Evolutionary conservation across 352 stramenopile genomes (phyloP), one percentile per base, ranked within the genome.

Genomic region (Globisporangium spiculum): DNA sequence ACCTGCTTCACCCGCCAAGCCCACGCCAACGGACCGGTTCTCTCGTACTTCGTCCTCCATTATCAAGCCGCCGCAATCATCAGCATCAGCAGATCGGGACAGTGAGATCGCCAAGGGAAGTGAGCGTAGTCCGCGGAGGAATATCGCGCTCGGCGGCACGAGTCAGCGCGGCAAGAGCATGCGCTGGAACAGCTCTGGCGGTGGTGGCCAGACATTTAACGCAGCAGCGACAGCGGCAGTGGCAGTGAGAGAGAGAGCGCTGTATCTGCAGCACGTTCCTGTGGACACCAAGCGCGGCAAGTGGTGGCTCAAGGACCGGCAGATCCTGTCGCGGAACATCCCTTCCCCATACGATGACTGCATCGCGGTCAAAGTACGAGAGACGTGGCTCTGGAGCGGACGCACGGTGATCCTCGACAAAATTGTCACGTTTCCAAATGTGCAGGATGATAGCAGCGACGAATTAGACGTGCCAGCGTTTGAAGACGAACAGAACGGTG

Each of bases 361-460:
- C 22, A 66, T 78, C 20, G 76, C 69, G 34, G 69, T 91, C 34
- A 91, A 90, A 69, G 75, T 92, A 48, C 75, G 79, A 20, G 81
- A 92, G 63, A 82, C 69, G 30, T 91, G 82, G 84, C 64, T 79
- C 46, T 91, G 84, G 84, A 87, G 76, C 67, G 82, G 82, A 10
- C 77, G 84, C 27, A 78, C 71, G 1, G 78, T 92, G 22, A 60
- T 89, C 3, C 61, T 91, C 18, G 84, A 92, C 75, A 92, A 91
- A 67, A 88, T 90, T 60, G 70, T 90, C 27, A 74, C 60, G 22
- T 72, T 32, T 53, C 50, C 55, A 18, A 58, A 24, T 2, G 4
- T 50, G 5, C 22, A 6, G 9, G 38, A 63, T 34, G 41, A 63
- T 1, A 20, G 12, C 38, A 20, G 27, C 24, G 27, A 34, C 20